Evolutionary conservation across 2,329 filamentous ascomycete species (phyloP).

Genomic region (Beauveria sp.): DNA sequence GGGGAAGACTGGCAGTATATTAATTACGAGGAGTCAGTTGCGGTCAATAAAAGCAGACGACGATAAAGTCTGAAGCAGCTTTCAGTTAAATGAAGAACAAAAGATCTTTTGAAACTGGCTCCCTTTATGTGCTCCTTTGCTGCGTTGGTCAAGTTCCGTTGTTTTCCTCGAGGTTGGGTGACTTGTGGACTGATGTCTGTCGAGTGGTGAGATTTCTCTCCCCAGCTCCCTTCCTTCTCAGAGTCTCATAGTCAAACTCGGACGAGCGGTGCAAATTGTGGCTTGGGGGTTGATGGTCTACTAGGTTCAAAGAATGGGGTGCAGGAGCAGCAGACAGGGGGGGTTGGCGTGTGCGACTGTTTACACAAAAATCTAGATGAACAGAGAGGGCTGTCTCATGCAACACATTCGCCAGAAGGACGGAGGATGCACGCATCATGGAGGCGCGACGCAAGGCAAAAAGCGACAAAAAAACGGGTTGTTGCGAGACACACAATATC

Average conservation of each 20-base stretch:
- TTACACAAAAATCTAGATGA: too few relatives aligned
- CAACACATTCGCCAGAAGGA: background rate
- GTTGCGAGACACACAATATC: background rate
- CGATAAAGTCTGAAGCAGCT: background rate
- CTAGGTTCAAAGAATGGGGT: background rate
- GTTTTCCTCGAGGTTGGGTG: conserved; percentile 3
- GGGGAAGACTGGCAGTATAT: too few relatives aligned
- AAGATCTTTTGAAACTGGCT: background rate
- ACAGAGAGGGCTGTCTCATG: background rate
- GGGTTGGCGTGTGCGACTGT: too few relatives aligned
- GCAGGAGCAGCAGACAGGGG: background rate
- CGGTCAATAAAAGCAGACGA: background rate
- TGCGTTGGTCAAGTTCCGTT: background rate
- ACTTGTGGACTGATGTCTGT: conserved; percentile 11
- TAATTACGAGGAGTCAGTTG: background rate
- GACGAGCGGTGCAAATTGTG: background rate
- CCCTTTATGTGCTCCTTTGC: background rate
- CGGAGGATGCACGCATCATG: background rate
- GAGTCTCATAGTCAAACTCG: background rate
- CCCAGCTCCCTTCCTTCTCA: background rate
- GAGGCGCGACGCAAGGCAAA: background rate
- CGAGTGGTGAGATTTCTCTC: conserved; percentile 8
- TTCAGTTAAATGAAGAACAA: background rate
- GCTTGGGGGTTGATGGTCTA: background rate
- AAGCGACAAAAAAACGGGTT: too few relatives aligned